phyloP scores from a whole-genome alignment of 108 stramenopile genomes.

The Epithemia pelagica region DNA sequence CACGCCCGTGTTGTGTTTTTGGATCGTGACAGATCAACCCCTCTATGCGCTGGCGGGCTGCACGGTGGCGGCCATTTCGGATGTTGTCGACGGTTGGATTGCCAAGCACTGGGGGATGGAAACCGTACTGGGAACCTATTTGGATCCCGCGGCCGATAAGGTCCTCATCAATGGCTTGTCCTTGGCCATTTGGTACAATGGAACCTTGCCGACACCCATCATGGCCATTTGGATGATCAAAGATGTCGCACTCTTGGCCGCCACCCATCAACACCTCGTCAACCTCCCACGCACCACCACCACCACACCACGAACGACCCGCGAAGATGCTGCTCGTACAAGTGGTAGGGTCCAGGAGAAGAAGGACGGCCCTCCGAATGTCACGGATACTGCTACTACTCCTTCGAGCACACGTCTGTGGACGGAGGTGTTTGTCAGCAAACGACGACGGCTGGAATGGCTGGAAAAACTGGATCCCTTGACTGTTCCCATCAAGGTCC shows the following conservation, averaged over 20 bases:
- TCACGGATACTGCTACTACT: no score
- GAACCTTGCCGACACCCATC: conserved; percentile 48
- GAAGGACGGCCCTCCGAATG: no score
- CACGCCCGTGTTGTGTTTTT: conserved; percentile 66
- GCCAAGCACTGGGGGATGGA: conserved; percentile 52
- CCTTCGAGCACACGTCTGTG: background rate
- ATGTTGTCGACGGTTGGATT: conserved; percentile 76
- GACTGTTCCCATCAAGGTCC: conserved; percentile 55
- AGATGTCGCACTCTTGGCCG: conserved; percentile 39
- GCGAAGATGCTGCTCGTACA: conserved; percentile 21
- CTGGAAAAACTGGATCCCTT: conserved; percentile 32
- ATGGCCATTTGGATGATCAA: conserved; percentile 59
- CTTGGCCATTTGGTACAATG: conserved; percentile 53
- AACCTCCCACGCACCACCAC: background rate
- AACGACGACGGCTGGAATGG: background rate
- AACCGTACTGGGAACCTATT: conserved; percentile 74
- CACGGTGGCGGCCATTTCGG: conserved; percentile 52
- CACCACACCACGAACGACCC: no score
- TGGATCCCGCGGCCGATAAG: conserved; percentile 86
- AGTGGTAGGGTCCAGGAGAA: background rate
- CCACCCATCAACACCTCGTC: conserved; percentile 17
- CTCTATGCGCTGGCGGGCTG: conserved; percentile 34
- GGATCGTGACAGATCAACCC: conserved; percentile 49
- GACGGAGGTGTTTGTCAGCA: background rate
- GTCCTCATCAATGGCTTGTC: conserved; percentile 47